phyloP scores from a whole-genome alignment of 805 yeast species.

The Sugiyamaella smithiae region DNA sequence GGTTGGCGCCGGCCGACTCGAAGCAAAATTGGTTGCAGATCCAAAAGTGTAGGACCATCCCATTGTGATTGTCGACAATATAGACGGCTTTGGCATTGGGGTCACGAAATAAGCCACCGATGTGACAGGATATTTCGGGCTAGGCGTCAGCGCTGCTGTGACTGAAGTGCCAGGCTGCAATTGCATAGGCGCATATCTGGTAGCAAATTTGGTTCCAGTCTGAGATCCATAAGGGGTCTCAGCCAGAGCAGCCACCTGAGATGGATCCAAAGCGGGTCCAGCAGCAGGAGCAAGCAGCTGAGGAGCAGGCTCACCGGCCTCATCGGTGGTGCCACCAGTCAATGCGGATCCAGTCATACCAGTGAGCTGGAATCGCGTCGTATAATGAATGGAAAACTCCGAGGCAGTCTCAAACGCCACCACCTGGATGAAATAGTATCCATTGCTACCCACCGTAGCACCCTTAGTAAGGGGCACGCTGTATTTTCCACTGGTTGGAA shows the following conservation, averaged over 20 bases:
- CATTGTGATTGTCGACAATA: constrained; percentile 70
- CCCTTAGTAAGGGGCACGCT: constrained; percentile 45
- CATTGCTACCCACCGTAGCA: constrained; percentile 52
- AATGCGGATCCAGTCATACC: constrained; percentile 68
- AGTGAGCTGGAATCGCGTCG: constrained; percentile 59
- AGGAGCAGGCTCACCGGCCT: constrained; percentile 41
- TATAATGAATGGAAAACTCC: constrained; percentile 60
- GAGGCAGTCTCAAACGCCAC: constrained; percentile 43
- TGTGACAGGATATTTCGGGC: constrained; percentile 64
- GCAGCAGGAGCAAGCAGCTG: constrained; percentile 34
- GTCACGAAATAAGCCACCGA: constrained; percentile 61
- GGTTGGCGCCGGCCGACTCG: constrained; percentile 39
- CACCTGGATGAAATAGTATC: constrained; percentile 72
- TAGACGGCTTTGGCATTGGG: constrained; percentile 41
- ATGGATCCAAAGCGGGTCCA: constrained; percentile 42
- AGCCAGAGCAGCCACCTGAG: constrained; percentile 51
- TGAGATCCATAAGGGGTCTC: constrained; percentile 71
- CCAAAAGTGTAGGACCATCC: constrained; percentile 75
- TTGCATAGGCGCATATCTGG: constrained; percentile 92
- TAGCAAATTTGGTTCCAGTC: constrained; percentile 54
- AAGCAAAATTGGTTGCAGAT: constrained; percentile 64
- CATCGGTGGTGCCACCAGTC: constrained; percentile 44
- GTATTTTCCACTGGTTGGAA: constrained; percentile 19
- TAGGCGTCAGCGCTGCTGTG: constrained; percentile 50
- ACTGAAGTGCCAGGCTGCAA: constrained; percentile 72